phyloP scores from a whole-genome alignment of 441 rosid genomes.

The Breynia disticha region DNA sequence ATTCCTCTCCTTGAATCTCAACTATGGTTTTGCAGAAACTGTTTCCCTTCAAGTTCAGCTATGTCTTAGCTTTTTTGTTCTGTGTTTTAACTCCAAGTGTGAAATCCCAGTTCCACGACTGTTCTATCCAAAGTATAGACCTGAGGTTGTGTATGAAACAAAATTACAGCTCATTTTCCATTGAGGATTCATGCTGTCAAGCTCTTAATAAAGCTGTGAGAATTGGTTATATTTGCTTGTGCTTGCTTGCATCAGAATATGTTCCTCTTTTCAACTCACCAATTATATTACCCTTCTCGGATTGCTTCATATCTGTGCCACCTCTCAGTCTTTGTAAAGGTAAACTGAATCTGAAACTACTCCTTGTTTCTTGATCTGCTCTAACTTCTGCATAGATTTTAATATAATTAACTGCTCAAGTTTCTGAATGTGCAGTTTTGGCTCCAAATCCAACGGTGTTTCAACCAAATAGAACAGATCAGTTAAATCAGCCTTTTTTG shows the following conservation, averaged over 20 bases:
- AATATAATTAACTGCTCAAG: no score
- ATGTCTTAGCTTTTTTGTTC: slow-evolving; percentile 7
- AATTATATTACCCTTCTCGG: slow-evolving; percentile 18
- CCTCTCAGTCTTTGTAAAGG: slow-evolving; percentile 26
- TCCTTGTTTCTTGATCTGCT: not conserved
- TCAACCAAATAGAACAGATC: slow-evolving; percentile 14
- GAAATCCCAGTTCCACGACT: slow-evolving; percentile 19
- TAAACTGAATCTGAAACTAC: slow-evolving; percentile 2
- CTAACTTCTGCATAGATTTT: no score
- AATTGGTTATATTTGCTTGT: slow-evolving; percentile 26
- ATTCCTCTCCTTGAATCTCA: slow-evolving; percentile 5
- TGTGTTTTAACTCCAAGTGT: slow-evolving; percentile 3
- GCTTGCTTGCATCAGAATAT: slow-evolving; percentile 18
- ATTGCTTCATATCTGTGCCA: slow-evolving; percentile 23
- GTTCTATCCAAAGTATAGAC: slow-evolving; percentile 19
- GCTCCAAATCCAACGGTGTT: slow-evolving; percentile 19
- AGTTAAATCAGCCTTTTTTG: slow-evolving; percentile 5
- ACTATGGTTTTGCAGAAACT: slow-evolving; percentile 13
- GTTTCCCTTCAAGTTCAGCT: slow-evolving; percentile 4
- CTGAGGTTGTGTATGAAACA: slow-evolving; percentile 20
- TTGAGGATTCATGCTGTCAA: slow-evolving; percentile 24
- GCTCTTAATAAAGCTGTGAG: slow-evolving; percentile 20
- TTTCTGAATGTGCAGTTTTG: slow-evolving; percentile 12
- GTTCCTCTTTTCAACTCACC: slow-evolving; percentile 15
- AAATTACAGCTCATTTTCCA: slow-evolving; percentile 13